These are phyloP conservation scores for Nelumbo lutea DNA, from an alignment of 164 flowering plant species.

Conservation along the genomic window DNA sequence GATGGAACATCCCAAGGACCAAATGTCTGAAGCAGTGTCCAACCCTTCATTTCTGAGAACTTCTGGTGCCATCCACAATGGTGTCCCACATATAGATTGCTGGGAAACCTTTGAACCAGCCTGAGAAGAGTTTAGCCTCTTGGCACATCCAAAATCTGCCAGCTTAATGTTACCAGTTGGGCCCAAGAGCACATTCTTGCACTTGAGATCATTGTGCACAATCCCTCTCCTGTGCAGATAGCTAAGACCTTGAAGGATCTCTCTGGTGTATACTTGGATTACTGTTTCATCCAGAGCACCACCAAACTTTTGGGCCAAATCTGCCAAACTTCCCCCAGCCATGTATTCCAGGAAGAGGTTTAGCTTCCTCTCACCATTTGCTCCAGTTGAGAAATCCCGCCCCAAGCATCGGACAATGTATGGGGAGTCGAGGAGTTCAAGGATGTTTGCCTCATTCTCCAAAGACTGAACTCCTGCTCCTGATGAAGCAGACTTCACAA, in stretches of 20 bases:
- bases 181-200: slow-evolving; percentile 56
- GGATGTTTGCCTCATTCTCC: slow-evolving; percentile 43
- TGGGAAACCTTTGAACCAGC: background rate
- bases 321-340: slow-evolving; percentile 55
- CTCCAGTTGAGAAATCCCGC: slow-evolving; percentile 10
- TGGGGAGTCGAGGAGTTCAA: slow-evolving; percentile 38
- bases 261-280: slow-evolving; percentile 37
- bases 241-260: slow-evolving; percentile 41
- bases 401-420: slow-evolving; percentile 41
- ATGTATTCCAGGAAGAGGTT: slow-evolving; percentile 56
- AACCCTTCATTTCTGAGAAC: slow-evolving; percentile 35
- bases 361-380: slow-evolving; percentile 21
- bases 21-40: slow-evolving; percentile 40
- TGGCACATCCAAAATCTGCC: slow-evolving; percentile 62
- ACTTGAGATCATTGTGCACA: slow-evolving; percentile 58
- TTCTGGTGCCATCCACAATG: slow-evolving; percentile 76
- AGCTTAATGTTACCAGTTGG: slow-evolving; percentile 36
- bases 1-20: slow-evolving; percentile 67
- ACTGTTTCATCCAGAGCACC: slow-evolving; percentile 43
- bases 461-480: slow-evolving; percentile 24
- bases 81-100: slow-evolving; percentile 40
- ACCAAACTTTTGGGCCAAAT: slow-evolving; percentile 35
- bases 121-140: slow-evolving; percentile 17
- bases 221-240: slow-evolving; percentile 46
- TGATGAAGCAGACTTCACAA: slow-evolving; percentile 40